phyloP scores from a whole-genome alignment of 2,329 filamentous ascomycete genomes.

The Colletotrichum horii region DNA sequence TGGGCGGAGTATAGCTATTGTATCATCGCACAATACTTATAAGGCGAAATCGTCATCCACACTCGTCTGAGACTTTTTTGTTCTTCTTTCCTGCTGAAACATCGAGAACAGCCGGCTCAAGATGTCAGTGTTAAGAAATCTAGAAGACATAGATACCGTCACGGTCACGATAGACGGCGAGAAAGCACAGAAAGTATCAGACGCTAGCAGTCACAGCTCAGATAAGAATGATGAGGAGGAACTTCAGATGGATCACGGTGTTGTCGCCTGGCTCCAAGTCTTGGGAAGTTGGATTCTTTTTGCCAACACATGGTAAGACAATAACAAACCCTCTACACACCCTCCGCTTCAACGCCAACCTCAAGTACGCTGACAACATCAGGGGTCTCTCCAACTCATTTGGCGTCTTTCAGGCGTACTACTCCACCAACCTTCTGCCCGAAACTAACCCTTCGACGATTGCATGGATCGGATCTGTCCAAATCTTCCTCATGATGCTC shows the following conservation, averaged over 20 bases:
- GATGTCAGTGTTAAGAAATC: not conserved
- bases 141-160: not conserved
- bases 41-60: not conserved
- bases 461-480: constrained; percentile 52
- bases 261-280: constrained; percentile 53
- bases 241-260: constrained; percentile 28
- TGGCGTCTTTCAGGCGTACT: constrained; percentile 61
- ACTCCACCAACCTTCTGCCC: constrained; percentile 35
- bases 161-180: not conserved
- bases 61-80: not conserved
- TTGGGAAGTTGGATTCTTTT: constrained; percentile 52
- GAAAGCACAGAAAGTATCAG: not conserved
- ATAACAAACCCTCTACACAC: not conserved
- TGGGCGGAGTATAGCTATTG: not conserved
- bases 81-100: not conserved
- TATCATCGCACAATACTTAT: not conserved
- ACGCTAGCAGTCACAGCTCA: not conserved
- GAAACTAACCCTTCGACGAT: constrained; percentile 28
- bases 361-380: not conserved
- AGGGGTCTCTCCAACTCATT: constrained; percentile 51
- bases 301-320: constrained; percentile 44
- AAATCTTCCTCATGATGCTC: constrained; percentile 49
- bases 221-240: not conserved
- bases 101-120: not conserved
- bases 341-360: not conserved